Evolutionary conservation across 169 alveolate species (phyloP), one percentile per base, ranked within the genome.

Genomic region (Plasmodium cynomolgi): DNA sequence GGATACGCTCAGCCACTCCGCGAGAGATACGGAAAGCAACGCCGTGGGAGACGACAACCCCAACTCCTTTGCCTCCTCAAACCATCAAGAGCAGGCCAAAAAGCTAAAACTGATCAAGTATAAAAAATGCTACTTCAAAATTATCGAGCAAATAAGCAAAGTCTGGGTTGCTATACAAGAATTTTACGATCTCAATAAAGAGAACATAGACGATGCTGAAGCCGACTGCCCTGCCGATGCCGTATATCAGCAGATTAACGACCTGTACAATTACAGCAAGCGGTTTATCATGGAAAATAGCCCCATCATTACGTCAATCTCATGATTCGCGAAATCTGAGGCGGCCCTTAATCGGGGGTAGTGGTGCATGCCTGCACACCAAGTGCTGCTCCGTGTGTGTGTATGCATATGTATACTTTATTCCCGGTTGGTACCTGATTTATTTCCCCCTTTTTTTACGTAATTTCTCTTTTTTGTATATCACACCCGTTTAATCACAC

Each of bases 111-210:
- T 84, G 6, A 23, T 75, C 23, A 85, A 85, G 41, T 85, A 85
- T 75, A 85, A 85, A 85, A 85, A 85, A 13, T 54, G 81, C 41
- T 85, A 85, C 80, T 85, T 74, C 58, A 85, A 85, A 50, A 83
- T 85, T 85, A 68, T 85, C 41, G 93, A 85, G 41, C 93, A 85
- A 54, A 50, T 85, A 29, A 85, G 79, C 62, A 85, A 85, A 85
- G 41, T 77, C 37, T 85, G 93, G 93, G 81, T 85, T 3, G 37
- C 58, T 11, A 85, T 85, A 74, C 93, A 85, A 68, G 85, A 85
- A 75, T 85, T 85, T 50, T 85, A 85, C 29, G 85, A 85, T 34
- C 84, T 68, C 37, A 73, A 85, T 54, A 73, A 74, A 39, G 93
- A 85, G 39, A 71, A 85, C 26, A 85, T 85, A 50, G 93, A 85